Percentiles rank a stretch among this genome's conserved stretches.
Evolutionary conservation across 768 basidiomycete species (phyloP).

Genomic region (Suillus clintonianus): DNA sequence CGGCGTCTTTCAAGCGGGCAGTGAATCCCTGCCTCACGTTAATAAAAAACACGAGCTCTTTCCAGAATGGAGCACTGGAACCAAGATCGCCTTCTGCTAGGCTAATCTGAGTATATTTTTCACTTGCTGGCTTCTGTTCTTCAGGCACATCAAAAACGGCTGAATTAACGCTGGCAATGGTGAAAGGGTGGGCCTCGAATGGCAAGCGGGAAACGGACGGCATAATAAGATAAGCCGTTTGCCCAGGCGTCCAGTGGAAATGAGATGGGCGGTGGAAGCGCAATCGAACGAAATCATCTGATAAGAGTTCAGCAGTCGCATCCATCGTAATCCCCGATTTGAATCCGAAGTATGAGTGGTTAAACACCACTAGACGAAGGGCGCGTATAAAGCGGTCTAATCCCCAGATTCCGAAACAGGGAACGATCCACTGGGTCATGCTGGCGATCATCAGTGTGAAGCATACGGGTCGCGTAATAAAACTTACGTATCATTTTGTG

Average conservation of each 20-base stretch:
- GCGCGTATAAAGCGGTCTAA: conserved; percentile 49
- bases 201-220: conserved; percentile 42
- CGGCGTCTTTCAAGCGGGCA: conserved; percentile 37
- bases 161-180: conserved; percentile 44
- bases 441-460: conserved; percentile 8
- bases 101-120: conserved; percentile 4
- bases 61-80: conserved; percentile 17
- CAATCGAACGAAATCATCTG: conserved; percentile 46
- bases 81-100: conserved; percentile 1
- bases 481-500: conserved; percentile 13
- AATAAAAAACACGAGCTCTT: conserved; percentile 54
- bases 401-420: conserved; percentile 53
- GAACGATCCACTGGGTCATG: conserved; percentile 40
- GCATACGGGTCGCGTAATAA: neutral
- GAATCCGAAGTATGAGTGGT: conserved; percentile 37
- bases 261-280: conserved; percentile 41
- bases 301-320: conserved; percentile 41
- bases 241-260: conserved; percentile 53
- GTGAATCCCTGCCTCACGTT: conserved; percentile 60
- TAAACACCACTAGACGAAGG: conserved; percentile 42
- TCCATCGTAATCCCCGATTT: conserved; percentile 27
- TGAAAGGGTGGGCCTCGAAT: conserved; percentile 58
- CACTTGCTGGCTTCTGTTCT: conserved; percentile 1
- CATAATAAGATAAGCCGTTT: conserved; percentile 51
- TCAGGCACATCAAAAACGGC: neutral